Conservation (phyloP, 768 basidiomycete genomes). For the Pleurotus djamor region DNA sequence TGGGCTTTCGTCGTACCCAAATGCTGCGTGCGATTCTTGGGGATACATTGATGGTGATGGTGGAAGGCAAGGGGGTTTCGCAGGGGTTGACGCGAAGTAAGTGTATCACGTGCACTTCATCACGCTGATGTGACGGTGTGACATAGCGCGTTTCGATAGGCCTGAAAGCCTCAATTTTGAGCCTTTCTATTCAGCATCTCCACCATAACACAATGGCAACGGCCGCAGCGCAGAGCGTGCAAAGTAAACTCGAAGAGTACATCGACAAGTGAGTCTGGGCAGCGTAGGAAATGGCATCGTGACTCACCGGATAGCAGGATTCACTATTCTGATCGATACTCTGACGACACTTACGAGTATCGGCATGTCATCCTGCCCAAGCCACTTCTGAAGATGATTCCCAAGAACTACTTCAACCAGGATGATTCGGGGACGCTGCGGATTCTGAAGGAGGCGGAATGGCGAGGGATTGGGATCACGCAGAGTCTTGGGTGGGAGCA, state of each 20-base stretch:
- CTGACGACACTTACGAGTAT: conserved; percentile 92
- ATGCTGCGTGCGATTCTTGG: neutral
- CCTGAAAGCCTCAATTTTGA: too few relatives aligned
- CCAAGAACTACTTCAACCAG: conserved; percentile 78
- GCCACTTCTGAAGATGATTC: conserved; percentile 90
- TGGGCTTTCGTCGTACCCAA: neutral
- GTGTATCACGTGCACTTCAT: neutral
- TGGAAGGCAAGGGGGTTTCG: neutral
- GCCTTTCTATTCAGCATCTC: neutral
- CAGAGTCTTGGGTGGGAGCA: conserved; percentile 98
- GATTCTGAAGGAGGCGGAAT: conserved; percentile 84
- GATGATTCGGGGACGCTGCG: conserved; percentile 77
- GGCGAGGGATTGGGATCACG: conserved; percentile 94
- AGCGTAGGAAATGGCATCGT: conserved; percentile 7
- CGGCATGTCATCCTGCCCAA: conserved; percentile 97
- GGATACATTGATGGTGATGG: neutral
- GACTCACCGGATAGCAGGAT: conserved; percentile 48
- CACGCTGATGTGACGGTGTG: neutral
- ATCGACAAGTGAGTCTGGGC: conserved; percentile 61
- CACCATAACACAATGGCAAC: neutral
- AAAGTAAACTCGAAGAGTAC: conserved; percentile 68
- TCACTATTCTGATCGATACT: conserved; percentile 89
- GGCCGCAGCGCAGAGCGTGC: conserved; percentile 31
- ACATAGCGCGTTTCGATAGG: neutral
- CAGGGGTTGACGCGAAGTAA: neutral